Evolutionary conservation across 176 grass and related monocot genomes (phyloP).

Genomic region (Ananas comosus): DNA sequence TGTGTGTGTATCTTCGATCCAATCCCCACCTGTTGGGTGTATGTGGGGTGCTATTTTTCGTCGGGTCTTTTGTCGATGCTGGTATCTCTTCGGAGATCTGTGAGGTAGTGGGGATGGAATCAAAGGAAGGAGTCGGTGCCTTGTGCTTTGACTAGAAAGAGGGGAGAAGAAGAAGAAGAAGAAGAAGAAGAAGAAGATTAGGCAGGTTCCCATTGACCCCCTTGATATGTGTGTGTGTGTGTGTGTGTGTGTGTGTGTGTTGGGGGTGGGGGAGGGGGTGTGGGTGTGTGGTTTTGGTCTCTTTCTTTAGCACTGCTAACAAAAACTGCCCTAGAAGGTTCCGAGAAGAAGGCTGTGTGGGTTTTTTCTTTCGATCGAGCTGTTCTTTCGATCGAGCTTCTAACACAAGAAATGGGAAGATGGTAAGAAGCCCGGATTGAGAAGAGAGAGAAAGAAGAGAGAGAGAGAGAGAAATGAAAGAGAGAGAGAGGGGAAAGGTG

Average conservation of each 20-base stretch:
- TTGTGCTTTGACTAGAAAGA: conserved; percentile 7
- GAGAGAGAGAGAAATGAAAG: not conserved
- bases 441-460: not conserved
- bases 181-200: not conserved
- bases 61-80: not conserved
- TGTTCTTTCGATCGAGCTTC: too few relatives aligned
- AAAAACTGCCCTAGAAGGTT: conserved; percentile 11
- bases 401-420: conserved; percentile 12
- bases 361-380: not conserved
- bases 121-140: not conserved
- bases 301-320: not conserved
- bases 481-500: conserved; percentile 9
- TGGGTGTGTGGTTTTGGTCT: not conserved
- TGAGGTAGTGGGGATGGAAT: not conserved
- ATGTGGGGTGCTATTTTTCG: not conserved
- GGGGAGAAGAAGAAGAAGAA: not conserved
- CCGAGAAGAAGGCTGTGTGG: conserved; percentile 1
- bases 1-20: too few relatives aligned
- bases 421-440: not conserved
- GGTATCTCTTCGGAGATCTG: not conserved
- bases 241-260: not conserved
- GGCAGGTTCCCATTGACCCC: conserved; percentile 1
- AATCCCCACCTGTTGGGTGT: not conserved
- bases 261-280: not conserved
- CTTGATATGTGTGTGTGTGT: not conserved